Evolutionary conservation across 805 yeast species (phyloP).

Genomic region (Ogataea glucozyma): DNA sequence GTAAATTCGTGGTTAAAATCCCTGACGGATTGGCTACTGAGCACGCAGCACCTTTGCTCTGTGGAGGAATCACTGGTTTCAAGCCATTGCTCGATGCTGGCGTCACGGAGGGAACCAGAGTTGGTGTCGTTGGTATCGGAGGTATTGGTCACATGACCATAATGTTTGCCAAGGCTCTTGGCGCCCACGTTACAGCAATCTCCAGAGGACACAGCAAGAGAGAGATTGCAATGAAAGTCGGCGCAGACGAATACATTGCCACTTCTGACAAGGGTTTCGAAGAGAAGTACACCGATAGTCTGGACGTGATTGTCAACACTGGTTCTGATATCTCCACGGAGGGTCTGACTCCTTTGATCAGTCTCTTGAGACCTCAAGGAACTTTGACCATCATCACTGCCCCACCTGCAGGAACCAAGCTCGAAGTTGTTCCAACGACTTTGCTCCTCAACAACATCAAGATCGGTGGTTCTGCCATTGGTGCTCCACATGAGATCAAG

Average conservation of each 20-base stretch:
- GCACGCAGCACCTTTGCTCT: constrained; percentile 69
- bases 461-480: constrained; percentile 61
- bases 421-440: constrained; percentile 3
- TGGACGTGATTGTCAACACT: constrained; percentile 48
- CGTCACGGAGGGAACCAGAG: constrained; percentile 36
- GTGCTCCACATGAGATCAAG: constrained; percentile 61
- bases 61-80: constrained; percentile 76
- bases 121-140: constrained; percentile 65
- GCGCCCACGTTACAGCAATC: constrained; percentile 60
- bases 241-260: constrained; percentile 56
- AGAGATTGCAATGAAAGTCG: constrained; percentile 52
- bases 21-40: constrained; percentile 55
- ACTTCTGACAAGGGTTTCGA: constrained; percentile 44
- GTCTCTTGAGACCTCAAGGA: constrained; percentile 59
- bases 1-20: constrained; percentile 61
- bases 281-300: constrained; percentile 29
- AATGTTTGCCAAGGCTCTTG: constrained; percentile 59
- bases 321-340: constrained; percentile 11
- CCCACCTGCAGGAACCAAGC: constrained; percentile 37
- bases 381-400: constrained; percentile 51
- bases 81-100: constrained; percentile 61
- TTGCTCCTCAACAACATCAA: constrained; percentile 48
- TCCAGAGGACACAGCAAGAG: constrained; percentile 52
- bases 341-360: constrained; percentile 45
- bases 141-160: constrained; percentile 70